phyloP scores from a whole-genome alignment of 176 grass and related monocot genomes.

The Echinochloa phyllopogon region DNA sequence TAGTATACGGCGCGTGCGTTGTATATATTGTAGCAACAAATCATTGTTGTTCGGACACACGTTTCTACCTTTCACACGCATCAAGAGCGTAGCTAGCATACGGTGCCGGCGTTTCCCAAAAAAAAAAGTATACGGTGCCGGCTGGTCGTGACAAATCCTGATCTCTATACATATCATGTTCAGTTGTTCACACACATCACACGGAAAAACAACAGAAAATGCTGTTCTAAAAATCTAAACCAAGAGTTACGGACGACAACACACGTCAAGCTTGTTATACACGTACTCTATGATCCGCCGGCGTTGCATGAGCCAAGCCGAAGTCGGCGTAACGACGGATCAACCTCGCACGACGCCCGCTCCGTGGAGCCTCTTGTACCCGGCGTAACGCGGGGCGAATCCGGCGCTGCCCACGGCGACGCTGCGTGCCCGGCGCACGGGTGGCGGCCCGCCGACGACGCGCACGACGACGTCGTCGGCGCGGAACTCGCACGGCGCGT shows the following conservation, averaged over 20 bases:
- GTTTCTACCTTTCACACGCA: neutral
- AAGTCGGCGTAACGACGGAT: neutral
- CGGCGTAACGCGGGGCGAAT: neutral
- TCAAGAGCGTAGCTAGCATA: too few species aligned
- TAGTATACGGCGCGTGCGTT: neutral
- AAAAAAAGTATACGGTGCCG: too few species aligned
- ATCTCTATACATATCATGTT: neutral
- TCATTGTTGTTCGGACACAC: neutral
- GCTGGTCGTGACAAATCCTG: slow-evolving; percentile 35
- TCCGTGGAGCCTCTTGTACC: neutral
- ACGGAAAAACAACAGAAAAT: neutral
- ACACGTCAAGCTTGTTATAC: neutral
- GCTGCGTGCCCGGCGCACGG: slow-evolving; percentile 46
- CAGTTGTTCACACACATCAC: neutral
- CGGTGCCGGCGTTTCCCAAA: too few species aligned
- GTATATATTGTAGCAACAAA: neutral
- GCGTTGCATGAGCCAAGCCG: neutral
- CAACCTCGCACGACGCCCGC: slow-evolving; percentile 1
- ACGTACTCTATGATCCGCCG: neutral
- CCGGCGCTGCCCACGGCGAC: neutral
- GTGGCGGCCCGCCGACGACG: slow-evolving; percentile 28
- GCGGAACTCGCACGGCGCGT: slow-evolving; percentile 63
- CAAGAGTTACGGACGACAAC: neutral
- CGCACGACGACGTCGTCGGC: slow-evolving; percentile 37
- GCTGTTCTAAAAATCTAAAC: neutral